These are phyloP conservation scores for Stevia rebaudiana DNA, from an alignment of 140 eudicot genomes.

Conservation along the genomic window DNA sequence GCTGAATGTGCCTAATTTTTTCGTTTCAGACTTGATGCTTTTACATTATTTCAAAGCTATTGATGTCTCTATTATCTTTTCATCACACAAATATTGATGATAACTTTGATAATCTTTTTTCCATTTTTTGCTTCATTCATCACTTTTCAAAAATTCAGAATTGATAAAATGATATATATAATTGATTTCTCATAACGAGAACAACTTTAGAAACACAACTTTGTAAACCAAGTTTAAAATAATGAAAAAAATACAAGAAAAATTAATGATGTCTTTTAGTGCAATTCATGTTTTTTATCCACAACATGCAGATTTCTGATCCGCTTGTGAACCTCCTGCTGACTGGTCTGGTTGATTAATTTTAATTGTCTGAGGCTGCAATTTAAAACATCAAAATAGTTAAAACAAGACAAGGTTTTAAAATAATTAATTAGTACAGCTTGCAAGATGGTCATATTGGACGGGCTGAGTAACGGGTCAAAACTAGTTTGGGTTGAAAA, in stretches of 20 bases:
- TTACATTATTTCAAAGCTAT: conserved; percentile 11
- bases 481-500: too few species aligned
- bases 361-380: conserved; percentile 58
- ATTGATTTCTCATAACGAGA: conserved; percentile 16
- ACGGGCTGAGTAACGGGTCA: too few species aligned
- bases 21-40: not conserved
- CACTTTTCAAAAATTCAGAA: conserved; percentile 17
- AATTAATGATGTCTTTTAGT: conserved; percentile 10
- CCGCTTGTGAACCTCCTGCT: conserved; percentile 46
- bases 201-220: conserved; percentile 27
- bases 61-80: conserved; percentile 19
- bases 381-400: not conserved
- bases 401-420: not conserved
- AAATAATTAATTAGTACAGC: not conserved
- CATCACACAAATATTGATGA: conserved; percentile 21
- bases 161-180: conserved; percentile 16
- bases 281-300: conserved; percentile 26
- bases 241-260: too few species aligned
- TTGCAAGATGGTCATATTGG: not conserved
- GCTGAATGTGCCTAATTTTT: too few species aligned
- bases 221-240: conserved; percentile 12
- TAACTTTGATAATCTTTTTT: conserved; percentile 23
- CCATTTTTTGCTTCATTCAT: not conserved
- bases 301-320: conserved; percentile 63
- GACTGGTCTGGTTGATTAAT: conserved; percentile 53